Percentiles rank a stretch among this genome's conserved stretches.
phyloP scores from a whole-genome alignment of 805 yeast species.

The Candida caryicola region DNA sequence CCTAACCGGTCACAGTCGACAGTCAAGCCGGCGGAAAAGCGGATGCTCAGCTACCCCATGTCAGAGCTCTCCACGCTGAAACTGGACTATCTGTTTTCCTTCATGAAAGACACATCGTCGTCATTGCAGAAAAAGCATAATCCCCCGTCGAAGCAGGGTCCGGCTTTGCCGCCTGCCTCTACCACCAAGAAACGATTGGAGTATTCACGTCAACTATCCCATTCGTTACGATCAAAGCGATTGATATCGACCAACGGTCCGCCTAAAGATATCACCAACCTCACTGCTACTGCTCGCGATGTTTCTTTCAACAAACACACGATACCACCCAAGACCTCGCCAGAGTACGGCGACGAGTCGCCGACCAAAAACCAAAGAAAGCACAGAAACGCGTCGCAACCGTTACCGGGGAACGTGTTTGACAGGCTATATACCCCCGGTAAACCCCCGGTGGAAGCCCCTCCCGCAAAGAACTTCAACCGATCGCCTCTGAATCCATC shows the following conservation, averaged over 20 bases:
- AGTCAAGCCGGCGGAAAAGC: conserved; percentile 11
- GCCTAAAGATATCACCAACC: conserved; percentile 23
- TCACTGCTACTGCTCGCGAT: conserved; percentile 4
- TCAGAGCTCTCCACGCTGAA: conserved; percentile 16
- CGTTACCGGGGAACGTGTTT: conserved; percentile 11
- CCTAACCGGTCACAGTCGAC: conserved; percentile 18
- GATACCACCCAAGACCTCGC: neutral
- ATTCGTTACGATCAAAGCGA: conserved; percentile 13
- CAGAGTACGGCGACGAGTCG: conserved; percentile 3
- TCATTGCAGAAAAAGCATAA: conserved; percentile 31
- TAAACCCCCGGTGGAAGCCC: neutral
- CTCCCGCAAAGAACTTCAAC: neutral
- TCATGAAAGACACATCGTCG: conserved; percentile 41
- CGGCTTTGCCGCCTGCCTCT: conserved; percentile 2
- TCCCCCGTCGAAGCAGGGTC: conserved; percentile 3
- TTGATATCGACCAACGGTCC: conserved; percentile 9
- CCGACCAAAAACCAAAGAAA: conserved; percentile 7
- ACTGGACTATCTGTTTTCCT: conserved; percentile 28
- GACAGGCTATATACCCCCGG: conserved; percentile 11
- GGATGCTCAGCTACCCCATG: conserved; percentile 18
- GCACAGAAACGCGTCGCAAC: conserved; percentile 9
- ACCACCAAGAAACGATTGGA: conserved; percentile 18
- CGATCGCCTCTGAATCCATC: neutral
- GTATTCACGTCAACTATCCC: conserved; percentile 16
- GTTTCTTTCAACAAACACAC: neutral